phyloP scores from a whole-genome alignment of 306 rosid species.

The Dalbergia cochinchinensis region DNA sequence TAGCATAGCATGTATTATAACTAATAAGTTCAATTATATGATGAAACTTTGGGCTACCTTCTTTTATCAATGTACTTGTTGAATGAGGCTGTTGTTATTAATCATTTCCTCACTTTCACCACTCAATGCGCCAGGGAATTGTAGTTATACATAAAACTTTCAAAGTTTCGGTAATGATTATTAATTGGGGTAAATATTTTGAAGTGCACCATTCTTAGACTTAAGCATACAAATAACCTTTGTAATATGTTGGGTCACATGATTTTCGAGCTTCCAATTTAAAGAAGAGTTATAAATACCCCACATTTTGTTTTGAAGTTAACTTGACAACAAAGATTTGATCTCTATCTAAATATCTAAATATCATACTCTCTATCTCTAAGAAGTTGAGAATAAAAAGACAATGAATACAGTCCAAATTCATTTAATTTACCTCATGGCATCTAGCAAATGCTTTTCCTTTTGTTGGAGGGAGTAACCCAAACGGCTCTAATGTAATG shows the following conservation, averaged over 20 bases:
- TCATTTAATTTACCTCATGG: conserved; percentile 56
- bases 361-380: not conserved
- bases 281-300: not conserved
- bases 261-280: not conserved
- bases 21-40: too few relatives aligned
- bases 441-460: conserved; percentile 64
- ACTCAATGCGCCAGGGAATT: too few relatives aligned
- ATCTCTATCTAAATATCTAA: not conserved
- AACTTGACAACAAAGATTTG: not conserved
- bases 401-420: not conserved
- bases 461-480: not conserved
- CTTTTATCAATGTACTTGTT: not conserved
- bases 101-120: not conserved
- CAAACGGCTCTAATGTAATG: not conserved
- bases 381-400: not conserved
- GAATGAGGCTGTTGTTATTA: not conserved
- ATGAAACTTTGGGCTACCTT: not conserved
- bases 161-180: too few relatives aligned
- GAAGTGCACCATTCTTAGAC: too few relatives aligned
- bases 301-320: not conserved
- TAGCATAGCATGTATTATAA: too few relatives aligned
- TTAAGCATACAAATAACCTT: not conserved
- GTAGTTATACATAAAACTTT: too few relatives aligned
- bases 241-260: not conserved
- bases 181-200: too few relatives aligned